Base-by-base conservation (phyloP, 2,329 filamentous ascomycete species). In the Aspergillus pseudotamarii region DNA sequence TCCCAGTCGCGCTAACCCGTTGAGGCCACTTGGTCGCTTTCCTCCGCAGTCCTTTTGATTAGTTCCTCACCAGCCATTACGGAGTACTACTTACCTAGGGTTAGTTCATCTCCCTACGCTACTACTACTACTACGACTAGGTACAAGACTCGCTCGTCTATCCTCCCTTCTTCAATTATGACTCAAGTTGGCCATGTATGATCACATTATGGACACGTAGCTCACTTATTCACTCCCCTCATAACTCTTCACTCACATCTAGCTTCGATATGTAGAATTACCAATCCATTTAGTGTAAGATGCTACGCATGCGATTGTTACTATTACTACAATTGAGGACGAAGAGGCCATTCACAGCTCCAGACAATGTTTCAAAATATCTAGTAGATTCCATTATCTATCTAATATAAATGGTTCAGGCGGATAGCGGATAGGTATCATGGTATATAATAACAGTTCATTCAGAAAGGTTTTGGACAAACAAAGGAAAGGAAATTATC, bases 1-100 rank as follows among this genome's bases (percentile, higher is more conserved):
- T 75, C 73, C 71, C 72, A 74, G 64, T 68, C 72, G 67, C 74
- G 73, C 74, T 76, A 76, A 66, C 69, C 69, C 30, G 61, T 76
- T 76, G 72, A 76, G 75, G 76, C 71, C 75, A 76, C 73, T 75
- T 76, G 74, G 73, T 75, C 74, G 69, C 72, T 74, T 71, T 66
- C 67, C 68, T 67, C 66, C 60, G 14, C 57, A 58, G 28, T 46
- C 41, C 11, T 32, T 45, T 57, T 46, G 38, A 57, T 46, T 57
- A n/a, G 23, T 30, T 26, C 3, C 30, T 36, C 16, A 16, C 32
- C 19, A 23, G 36, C 10, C 5, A 53, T n/a, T 53, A 57, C 55
- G 45, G 45, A 48, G 21, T 23, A 48, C 45, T 14, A 48, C 38
- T 41, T 19, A n/a, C 19, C 38, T 41, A 41, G 38, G 38, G 38